Evolutionary conservation across 768 basidiomycete genomes (phyloP), one percentile per base, ranked within the genome.

Genomic region (Thelephora ganbajun): DNA sequence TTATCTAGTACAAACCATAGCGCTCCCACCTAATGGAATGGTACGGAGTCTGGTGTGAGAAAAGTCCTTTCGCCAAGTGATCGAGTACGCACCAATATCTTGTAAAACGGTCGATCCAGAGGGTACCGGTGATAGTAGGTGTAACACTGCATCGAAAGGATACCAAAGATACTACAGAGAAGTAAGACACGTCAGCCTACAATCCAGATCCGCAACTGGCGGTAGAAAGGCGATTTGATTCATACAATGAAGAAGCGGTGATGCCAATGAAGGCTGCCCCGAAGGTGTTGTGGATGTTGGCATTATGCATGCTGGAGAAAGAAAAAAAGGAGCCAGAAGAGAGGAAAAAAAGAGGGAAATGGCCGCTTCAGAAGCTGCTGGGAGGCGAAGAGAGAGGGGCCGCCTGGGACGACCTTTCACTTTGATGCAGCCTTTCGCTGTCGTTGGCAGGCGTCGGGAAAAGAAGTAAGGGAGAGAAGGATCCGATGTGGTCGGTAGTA

Each of bases 221-320:
- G 13, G 19, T 11, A 2, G 36, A 1, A 18, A 13, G 33, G 51
- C 14, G 12, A 55, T n/a, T n/a, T n/a, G n/a, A n/a, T n/a, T n/a
- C 66, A 53, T 43, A 57, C 68, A 59, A 43, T 35, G 59, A 55
- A n/a, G 80, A 72, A 35, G 68, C 60, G 1, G 71, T 68, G 51
- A 78, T 79, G 30, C 80, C 80, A 42, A 79, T 56, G 51, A 80
- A 71, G 39, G 73, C 61, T 14, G 79, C 78, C 33, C 80, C 80
- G 13, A 82, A 68, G 1, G 80, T 80, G 54, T 65, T 69, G 57
- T 66, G 26, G 5, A 30, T 4, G 26, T 9, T n/a, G n/a, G n/a
- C n/a, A n/a, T n/a, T n/a, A n/a, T n/a, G n/a, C n/a, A n/a, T n/a
- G n/a, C n/a, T n/a, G n/a, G n/a, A 30, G 9, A 9, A 9, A 30